Percentiles rank a stretch among this genome's conserved stretches.
phyloP scores from a whole-genome alignment of 2,329 filamentous ascomycete genomes.

The Claviceps purpurea region DNA sequence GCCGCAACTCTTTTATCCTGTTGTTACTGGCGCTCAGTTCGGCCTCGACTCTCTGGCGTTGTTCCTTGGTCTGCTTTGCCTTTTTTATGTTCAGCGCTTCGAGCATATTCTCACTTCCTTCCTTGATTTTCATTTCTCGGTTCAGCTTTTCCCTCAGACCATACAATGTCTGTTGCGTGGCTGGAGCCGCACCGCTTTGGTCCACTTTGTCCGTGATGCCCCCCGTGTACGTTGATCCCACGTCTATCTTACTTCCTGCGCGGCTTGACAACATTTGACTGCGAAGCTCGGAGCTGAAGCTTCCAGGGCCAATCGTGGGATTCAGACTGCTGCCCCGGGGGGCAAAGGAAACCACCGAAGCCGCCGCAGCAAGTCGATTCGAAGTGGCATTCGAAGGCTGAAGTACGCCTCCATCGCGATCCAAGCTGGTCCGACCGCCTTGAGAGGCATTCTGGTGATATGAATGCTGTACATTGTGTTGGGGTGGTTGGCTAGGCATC shows the following conservation, averaged over 20 bases:
- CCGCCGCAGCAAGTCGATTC: slow-evolving; percentile 36
- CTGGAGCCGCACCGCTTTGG: slow-evolving; percentile 42
- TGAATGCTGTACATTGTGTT: slow-evolving; percentile 20
- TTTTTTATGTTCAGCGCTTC: slow-evolving; percentile 92
- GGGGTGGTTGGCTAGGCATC: slow-evolving; percentile 22
- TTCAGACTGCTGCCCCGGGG: slow-evolving; percentile 58
- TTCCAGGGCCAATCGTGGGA: slow-evolving; percentile 60
- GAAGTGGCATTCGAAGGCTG: slow-evolving; percentile 34
- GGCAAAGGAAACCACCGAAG: slow-evolving; percentile 47
- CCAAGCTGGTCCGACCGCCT: slow-evolving; percentile 32
- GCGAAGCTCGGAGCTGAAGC: slow-evolving; percentile 80
- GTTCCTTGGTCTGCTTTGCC: slow-evolving; percentile 85
- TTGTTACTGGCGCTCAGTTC: slow-evolving; percentile 83
- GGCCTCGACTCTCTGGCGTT: slow-evolving; percentile 64
- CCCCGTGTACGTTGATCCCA: slow-evolving; percentile 21
- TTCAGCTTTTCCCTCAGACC: slow-evolving; percentile 73
- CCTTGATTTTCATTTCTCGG: slow-evolving; percentile 95
- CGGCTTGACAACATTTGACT: slow-evolving; percentile 42
- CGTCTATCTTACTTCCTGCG: slow-evolving; percentile 23
- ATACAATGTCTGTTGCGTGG: slow-evolving; percentile 60
- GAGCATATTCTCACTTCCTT: slow-evolving; percentile 93
- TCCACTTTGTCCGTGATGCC: slow-evolving; percentile 43
- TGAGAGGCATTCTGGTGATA: slow-evolving; percentile 18
- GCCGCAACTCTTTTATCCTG: slow-evolving; percentile 47
- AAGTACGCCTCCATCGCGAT: slow-evolving; percentile 38